Percentiles rank a stretch among this genome's conserved stretches.
Conservation (phyloP, 225 moss, liverwort and hornwort species). For the Anthoceros angustus region DNA sequence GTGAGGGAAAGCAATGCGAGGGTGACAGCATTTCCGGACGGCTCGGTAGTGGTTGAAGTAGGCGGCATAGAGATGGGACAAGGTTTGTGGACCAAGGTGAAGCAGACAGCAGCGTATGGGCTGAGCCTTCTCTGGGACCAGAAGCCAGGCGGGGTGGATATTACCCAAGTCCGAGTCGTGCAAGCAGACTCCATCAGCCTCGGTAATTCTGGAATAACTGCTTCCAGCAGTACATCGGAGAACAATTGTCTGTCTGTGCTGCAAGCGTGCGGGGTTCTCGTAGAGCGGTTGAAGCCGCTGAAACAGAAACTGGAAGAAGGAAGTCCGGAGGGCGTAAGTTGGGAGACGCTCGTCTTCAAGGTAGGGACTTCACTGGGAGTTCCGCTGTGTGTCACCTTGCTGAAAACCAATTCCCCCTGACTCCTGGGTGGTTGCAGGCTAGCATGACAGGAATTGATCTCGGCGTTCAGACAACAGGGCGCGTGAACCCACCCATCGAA, state of each 20-base stretch:
- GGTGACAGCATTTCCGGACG: slow-evolving; percentile 66
- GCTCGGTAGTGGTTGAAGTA: slow-evolving; percentile 53
- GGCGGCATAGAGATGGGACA: slow-evolving; percentile 87
- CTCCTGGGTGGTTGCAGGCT: too few relatives aligned
- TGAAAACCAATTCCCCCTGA: too few relatives aligned
- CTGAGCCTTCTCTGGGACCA: neutral
- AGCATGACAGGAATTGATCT: neutral
- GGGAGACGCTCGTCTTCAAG: too few relatives aligned
- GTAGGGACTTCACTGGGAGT: too few relatives aligned
- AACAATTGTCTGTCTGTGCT: neutral
- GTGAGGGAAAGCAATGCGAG: slow-evolving; percentile 39
- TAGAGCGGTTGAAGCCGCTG: neutral
- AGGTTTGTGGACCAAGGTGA: slow-evolving; percentile 74
- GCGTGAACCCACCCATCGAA: neutral
- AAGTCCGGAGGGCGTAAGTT: too few relatives aligned
- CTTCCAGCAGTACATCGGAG: neutral
- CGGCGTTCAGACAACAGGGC: neutral
- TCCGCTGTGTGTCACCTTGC: too few relatives aligned
- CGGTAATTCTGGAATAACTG: neutral
- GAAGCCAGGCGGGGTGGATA: neutral
- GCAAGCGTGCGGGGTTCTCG: neutral
- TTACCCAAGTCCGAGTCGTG: neutral
- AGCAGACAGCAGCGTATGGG: slow-evolving; percentile 23
- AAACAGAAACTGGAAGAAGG: neutral
- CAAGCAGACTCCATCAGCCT: neutral